Percentiles rank a stretch among this genome's conserved stretches.
Conservation (phyloP, 2,329 filamentous ascomycete species). For the Colletotrichum chlorophyti region DNA sequence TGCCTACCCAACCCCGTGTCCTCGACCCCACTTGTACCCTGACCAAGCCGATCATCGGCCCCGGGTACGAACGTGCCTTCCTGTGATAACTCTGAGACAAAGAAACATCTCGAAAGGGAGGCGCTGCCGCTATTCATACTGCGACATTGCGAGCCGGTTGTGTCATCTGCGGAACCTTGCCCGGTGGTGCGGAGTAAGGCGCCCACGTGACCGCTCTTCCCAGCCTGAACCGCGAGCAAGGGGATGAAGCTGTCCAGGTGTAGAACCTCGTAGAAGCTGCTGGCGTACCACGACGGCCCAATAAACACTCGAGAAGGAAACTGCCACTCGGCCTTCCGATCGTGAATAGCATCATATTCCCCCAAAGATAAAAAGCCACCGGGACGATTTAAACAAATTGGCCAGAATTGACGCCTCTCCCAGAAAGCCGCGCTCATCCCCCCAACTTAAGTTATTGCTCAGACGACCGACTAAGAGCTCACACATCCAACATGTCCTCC, state of each 20-base stretch:
- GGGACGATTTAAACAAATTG: neutral
- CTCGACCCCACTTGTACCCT: neutral
- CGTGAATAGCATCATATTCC: neutral
- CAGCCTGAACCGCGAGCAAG: neutral
- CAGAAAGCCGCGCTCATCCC: too few species aligned
- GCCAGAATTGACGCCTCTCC: too few species aligned
- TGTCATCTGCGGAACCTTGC: conserved; percentile 21
- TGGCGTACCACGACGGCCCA: neutral
- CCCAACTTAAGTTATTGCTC: too few species aligned
- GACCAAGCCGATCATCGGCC: neutral
- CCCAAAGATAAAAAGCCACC: neutral
- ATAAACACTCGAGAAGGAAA: too few species aligned
- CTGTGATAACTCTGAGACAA: neutral
- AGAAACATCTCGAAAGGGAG: neutral
- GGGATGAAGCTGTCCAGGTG: too few species aligned
- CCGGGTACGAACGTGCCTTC: neutral
- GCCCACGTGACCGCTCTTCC: conserved; percentile 20
- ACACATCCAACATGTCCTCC: conserved; percentile 3
- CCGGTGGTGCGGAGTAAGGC: conserved; percentile 16
- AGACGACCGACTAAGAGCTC: too few species aligned
- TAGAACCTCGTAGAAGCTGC: conserved; percentile 14
- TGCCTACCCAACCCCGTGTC: neutral
- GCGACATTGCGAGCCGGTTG: conserved; percentile 1
- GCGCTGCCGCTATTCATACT: neutral
- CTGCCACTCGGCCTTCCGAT: neutral